A percentile compares a stretch with the other conserved stretches of the same genome.
Conservation (phyloP, 331 rosid genomes). For the Rosa hybrid region DNA sequence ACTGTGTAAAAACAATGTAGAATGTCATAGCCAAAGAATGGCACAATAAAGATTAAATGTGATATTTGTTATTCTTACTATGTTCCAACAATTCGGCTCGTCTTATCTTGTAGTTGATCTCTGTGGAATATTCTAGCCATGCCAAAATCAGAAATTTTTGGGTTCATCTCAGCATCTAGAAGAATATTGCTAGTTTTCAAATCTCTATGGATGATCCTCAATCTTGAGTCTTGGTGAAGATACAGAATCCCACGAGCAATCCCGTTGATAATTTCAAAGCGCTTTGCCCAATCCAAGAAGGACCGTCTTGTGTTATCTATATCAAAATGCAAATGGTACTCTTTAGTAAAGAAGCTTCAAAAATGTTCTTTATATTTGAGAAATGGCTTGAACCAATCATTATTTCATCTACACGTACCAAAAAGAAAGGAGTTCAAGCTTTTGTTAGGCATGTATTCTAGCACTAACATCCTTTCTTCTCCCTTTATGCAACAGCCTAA, state of each 20-base stretch:
- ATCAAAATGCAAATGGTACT: neutral
- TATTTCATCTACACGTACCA: neutral
- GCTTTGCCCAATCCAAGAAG: slow-evolving; percentile 6
- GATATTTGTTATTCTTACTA: slow-evolving; percentile 9
- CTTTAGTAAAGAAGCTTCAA: neutral
- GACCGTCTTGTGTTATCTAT: slow-evolving; percentile 5
- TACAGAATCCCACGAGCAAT: slow-evolving; percentile 22
- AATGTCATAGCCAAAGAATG: too few species aligned
- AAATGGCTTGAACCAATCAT: neutral
- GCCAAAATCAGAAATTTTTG: slow-evolving; percentile 30
- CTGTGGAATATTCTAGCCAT: slow-evolving; percentile 23
- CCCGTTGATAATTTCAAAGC: slow-evolving; percentile 16
- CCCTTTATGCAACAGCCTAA: slow-evolving; percentile 25
- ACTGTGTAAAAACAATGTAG: too few species aligned
- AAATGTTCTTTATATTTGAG: neutral
- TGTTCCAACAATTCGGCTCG: slow-evolving; percentile 27
- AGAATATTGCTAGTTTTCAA: slow-evolving; percentile 20
- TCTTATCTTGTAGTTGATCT: neutral
- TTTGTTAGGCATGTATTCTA: slow-evolving; percentile 26
- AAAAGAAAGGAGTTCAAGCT: slow-evolving; percentile 24
- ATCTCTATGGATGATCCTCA: slow-evolving; percentile 30
- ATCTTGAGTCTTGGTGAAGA: slow-evolving; percentile 26
- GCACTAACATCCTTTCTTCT: slow-evolving; percentile 24
- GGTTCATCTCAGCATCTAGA: slow-evolving; percentile 20
- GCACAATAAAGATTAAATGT: too few species aligned